Base-by-base conservation (phyloP, 1,139 yeast genomes). In the Torulaspora globosa region DNA sequence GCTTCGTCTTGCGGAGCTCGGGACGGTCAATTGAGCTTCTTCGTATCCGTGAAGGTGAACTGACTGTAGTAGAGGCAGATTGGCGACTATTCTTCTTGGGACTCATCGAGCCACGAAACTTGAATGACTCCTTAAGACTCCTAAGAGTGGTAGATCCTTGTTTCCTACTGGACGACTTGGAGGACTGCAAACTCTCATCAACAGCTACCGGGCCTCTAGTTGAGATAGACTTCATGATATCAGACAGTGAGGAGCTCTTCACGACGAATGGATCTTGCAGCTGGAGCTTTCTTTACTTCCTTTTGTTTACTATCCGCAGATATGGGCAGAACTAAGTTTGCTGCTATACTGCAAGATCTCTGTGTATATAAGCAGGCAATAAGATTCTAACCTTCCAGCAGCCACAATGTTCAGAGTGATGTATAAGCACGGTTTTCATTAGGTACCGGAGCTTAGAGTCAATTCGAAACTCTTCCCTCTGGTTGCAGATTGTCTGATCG, bases 111-210 rank as follows among this genome's bases (percentile, higher is more conserved):
- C 36, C 46, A 36, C 39, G 48, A 19, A 49, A 43, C 19, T 42
- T 47, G 19, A 49, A 39, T 9, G 52, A 44, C 3, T 44, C 52
- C 41, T 40, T 49, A 8, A 49, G 36, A 16, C 43, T 38, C 15
- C 48, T 42, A 11, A 49, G 34, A 8, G 50, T 46, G 2, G 50
- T 46, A 23, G 47, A 41, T 11, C 39, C 33, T 23, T 36, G 42
- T 36, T 45, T 49, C 39, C 48, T 43, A 29, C 28, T 35, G 21
- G 39, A 34, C 12, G 39, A 24, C 19, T 34, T 41, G 21, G 39
- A 39, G 5, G 41, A 27, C 9, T 38, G 46, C 18, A 23, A 11
- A 28, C 21, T 18, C 23, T 40, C 29, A 29, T 41, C 39, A 12
- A 28, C 16, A 27, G 19, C 12, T 8, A 28, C 32, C 16, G 34